Evolutionary conservation across 2,329 filamentous ascomycete genomes (phyloP).

Genomic region (Sarocladium oryzae): DNA sequence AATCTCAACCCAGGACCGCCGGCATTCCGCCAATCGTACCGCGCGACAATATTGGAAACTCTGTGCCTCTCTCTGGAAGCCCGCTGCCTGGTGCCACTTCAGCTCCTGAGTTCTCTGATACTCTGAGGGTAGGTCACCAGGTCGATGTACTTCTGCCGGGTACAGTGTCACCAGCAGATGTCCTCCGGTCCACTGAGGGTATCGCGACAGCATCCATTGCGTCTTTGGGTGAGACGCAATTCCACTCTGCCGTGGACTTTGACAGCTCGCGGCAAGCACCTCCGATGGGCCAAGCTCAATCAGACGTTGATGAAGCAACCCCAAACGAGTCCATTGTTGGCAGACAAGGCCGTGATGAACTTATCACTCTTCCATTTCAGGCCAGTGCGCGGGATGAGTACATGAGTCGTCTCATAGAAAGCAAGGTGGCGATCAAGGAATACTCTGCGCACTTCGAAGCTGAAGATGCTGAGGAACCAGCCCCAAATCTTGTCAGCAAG

Average conservation of each 20-base stretch:
- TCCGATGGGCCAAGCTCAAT: neutral
- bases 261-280: slow-evolving; percentile 1
- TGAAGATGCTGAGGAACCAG: slow-evolving; percentile 32
- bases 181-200: slow-evolving; percentile 9
- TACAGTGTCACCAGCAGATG: slow-evolving; percentile 12
- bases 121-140: neutral
- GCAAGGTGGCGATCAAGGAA: slow-evolving; percentile 35
- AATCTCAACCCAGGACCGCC: neutral
- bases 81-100: no score
- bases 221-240: neutral
- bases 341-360: neutral
- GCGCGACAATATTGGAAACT: no score
- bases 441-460: slow-evolving; percentile 38
- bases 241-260: neutral
- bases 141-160: neutral
- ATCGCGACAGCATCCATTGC: neutral
- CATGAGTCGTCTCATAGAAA: slow-evolving; percentile 35
- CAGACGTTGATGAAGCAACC: neutral
- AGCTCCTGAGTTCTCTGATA: neutral
- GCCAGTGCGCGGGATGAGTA: slow-evolving; percentile 45
- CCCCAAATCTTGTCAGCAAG: slow-evolving; percentile 31
- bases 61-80: no score
- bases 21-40: no score
- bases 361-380: slow-evolving; percentile 50
- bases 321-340: neutral